phyloP scores from a whole-genome alignment of 2,329 filamentous ascomycete genomes.

The Fusarium gaditjirri region DNA sequence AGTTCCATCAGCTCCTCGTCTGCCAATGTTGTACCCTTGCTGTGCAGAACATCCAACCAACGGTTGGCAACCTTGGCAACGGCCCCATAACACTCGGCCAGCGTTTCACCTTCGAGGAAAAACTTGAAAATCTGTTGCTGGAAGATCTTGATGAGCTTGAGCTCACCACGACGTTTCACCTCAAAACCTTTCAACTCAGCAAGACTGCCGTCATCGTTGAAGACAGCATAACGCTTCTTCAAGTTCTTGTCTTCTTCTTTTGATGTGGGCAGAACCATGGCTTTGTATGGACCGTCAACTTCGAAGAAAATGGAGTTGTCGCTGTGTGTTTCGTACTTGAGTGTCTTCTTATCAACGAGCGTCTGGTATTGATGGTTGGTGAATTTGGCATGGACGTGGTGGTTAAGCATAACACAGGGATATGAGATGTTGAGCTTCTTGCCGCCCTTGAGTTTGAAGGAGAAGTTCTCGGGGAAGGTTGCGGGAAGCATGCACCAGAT shows the following conservation, averaged over 20 bases:
- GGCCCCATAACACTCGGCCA: slow-evolving; percentile 88
- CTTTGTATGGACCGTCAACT: slow-evolving; percentile 96
- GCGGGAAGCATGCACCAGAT: slow-evolving; percentile 99
- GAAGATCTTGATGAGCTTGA: slow-evolving; percentile 99
- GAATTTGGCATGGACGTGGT: slow-evolving; percentile 92
- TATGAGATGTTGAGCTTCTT: slow-evolving; percentile 98
- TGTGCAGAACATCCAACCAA: slow-evolving; percentile 95
- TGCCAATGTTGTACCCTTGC: slow-evolving; percentile 86
- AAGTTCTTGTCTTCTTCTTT: slow-evolving; percentile 99
- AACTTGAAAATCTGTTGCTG: slow-evolving; percentile 99
- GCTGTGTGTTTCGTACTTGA: slow-evolving; percentile 95
- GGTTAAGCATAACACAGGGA: slow-evolving; percentile 98
- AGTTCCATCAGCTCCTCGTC: slow-evolving; percentile 98
- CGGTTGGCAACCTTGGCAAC: slow-evolving; percentile 95
- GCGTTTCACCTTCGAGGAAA: slow-evolving; percentile 89
- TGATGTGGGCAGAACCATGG: slow-evolving; percentile 96
- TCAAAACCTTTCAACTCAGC: slow-evolving; percentile 98
- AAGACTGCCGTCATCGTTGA: slow-evolving; percentile 96
- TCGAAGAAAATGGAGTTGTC: slow-evolving; percentile 99
- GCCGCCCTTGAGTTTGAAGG: slow-evolving; percentile 92
- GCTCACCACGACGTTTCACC: slow-evolving; percentile 94
- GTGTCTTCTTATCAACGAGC: slow-evolving; percentile 78
- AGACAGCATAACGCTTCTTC: slow-evolving; percentile 99
- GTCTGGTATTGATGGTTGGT: slow-evolving; percentile 99
- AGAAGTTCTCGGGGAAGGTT: slow-evolving; percentile 95